These are phyloP conservation scores for Litchi chinensis DNA, from an alignment of 345 rosid genomes.

Conservation along the genomic window DNA sequence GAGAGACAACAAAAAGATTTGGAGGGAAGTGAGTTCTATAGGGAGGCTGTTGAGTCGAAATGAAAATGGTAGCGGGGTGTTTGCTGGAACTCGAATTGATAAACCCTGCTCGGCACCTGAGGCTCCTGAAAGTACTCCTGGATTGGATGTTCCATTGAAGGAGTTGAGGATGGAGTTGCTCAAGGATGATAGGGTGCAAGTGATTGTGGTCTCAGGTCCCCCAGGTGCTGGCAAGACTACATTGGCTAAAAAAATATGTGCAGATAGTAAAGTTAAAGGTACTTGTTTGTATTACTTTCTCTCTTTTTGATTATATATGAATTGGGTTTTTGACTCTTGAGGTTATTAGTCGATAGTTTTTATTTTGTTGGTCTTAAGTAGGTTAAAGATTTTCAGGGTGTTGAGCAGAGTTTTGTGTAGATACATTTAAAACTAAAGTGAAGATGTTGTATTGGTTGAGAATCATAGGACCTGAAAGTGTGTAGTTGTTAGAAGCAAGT, in stretches of 20 bases:
- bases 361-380: too few species aligned
- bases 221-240: constrained; percentile 68
- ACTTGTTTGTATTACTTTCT: not conserved
- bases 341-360: not conserved
- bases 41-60: not conserved
- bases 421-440: not conserved
- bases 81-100: not conserved
- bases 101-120: constrained; percentile 36
- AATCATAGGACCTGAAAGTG: not conserved
- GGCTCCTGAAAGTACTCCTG: constrained; percentile 30
- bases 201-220: constrained; percentile 50
- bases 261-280: constrained; percentile 47
- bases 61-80: constrained; percentile 1
- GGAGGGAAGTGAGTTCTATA: not conserved
- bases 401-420: not conserved
- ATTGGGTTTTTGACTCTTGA: not conserved
- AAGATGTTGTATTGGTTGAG: not conserved
- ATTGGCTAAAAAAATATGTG: constrained; percentile 44
- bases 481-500: not conserved
- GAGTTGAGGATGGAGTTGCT: constrained; percentile 48
- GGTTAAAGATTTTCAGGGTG: not conserved
- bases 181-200: constrained; percentile 4
- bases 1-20: constrained; percentile 25
- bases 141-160: constrained; percentile 41
- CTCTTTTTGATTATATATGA: too few species aligned